These are phyloP conservation scores for Chaetothyriales sp. DNA, from an alignment of 2,329 filamentous ascomycete species.

Conservation along the genomic window DNA sequence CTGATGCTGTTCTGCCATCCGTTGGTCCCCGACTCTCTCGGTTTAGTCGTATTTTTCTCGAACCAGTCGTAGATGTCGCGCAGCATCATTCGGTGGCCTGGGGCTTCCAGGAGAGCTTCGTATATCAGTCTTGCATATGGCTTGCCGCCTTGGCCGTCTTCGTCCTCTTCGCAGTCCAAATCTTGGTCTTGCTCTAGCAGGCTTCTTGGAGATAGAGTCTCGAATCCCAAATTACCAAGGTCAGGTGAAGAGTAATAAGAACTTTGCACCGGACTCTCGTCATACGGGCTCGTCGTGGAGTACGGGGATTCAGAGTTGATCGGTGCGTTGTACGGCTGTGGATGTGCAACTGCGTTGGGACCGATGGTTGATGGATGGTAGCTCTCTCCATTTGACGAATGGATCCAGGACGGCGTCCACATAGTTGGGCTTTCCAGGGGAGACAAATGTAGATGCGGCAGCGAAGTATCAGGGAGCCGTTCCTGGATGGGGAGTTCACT, in stretches of 20 bases:
- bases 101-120: constrained; percentile 53
- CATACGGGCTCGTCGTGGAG: background rate
- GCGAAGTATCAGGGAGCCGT: background rate
- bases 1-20: constrained; percentile 95
- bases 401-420: background rate
- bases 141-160: constrained; percentile 32
- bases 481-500: background rate
- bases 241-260: background rate
- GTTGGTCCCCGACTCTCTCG: constrained; percentile 41
- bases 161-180: constrained; percentile 7
- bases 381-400: background rate
- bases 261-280: background rate
- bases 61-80: constrained; percentile 91
- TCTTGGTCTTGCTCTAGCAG: background rate
- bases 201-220: background rate
- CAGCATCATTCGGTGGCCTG: constrained; percentile 56
- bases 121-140: constrained; percentile 77
- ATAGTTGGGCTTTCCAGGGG: background rate
- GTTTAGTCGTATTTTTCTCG: constrained; percentile 61
- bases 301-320: background rate
- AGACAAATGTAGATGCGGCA: background rate
- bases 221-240: background rate
- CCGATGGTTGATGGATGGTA: background rate
- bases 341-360: background rate
- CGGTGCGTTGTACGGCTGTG: background rate